These are phyloP conservation scores for Botrytis porri DNA, from an alignment of 2,329 filamentous ascomycete species.

Conservation along the genomic window DNA sequence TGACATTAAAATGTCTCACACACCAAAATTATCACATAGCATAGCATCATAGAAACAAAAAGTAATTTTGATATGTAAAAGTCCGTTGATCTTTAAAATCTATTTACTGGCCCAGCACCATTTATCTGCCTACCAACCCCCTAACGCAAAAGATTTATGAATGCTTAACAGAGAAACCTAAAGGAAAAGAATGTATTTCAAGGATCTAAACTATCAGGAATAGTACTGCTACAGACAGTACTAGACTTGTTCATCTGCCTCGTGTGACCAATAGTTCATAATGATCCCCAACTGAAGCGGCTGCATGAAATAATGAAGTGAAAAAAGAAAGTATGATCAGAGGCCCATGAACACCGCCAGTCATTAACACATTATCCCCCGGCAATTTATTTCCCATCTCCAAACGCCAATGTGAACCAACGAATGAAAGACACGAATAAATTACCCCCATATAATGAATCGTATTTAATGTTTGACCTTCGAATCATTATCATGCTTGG, in stretches of 20 bases:
- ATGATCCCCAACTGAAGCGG: not conserved
- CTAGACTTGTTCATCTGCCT: not conserved
- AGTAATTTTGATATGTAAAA: not conserved
- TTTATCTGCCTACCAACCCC: not conserved
- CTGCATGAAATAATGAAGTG: not conserved
- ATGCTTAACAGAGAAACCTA: not conserved
- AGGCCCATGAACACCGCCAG: constrained; percentile 3
- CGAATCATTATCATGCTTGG: not conserved
- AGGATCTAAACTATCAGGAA: not conserved
- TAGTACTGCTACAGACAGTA: not conserved
- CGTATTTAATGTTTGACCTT: constrained; percentile 4
- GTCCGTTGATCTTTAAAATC: not conserved
- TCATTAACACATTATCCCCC: not conserved
- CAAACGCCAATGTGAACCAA: constrained; percentile 19
- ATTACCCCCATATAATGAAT: constrained; percentile 15
- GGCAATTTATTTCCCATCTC: constrained; percentile 15
- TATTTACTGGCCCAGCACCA: not conserved
- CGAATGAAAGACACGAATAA: constrained; percentile 13
- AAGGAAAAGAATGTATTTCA: not conserved
- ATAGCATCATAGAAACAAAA: not conserved
- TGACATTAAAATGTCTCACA: not conserved
- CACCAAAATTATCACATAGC: not conserved
- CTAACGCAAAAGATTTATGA: not conserved
- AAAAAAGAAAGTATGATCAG: not conserved
- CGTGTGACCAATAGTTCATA: not conserved